Base-by-base conservation (phyloP, 2,329 filamentous ascomycete species). In the Trichophyton verrucosum region DNA sequence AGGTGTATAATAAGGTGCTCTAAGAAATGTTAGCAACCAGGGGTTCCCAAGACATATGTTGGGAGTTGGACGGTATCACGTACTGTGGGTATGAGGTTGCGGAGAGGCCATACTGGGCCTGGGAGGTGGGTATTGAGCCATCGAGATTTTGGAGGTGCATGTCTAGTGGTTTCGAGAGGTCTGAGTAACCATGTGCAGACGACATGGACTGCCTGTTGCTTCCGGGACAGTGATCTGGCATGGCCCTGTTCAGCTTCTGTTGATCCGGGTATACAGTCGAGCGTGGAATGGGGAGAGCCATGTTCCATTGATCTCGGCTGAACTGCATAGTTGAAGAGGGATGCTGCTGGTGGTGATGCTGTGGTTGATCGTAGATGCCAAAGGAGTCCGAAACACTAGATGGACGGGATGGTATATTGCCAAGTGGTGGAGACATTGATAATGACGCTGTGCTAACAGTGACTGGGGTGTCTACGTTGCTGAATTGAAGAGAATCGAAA, bases 271-370 rank as follows among this genome's bases (percentile, higher is more conserved):
- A 53, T 53, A 53, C 49, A 33, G 24, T 30, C 13, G 49, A 53
- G 27, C 49, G 49, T 15, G 49, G 49, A 24, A 53, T 53, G 2
- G 49, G 49, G 6, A 53, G 27, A 53, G 49, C 22, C 49, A 53
- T 53, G 13, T 53, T 30, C 49, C 49, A 53, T 24, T 53, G 49
- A 6, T 53, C 49, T 6, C 49, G 24, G 22, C 49, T 30, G 49
- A 30, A 53, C n/a, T 33, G 49, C 11, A 53, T 24, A 3, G 27
- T 30, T 53, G 49, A 15, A 47, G 22, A 22, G 6, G 42, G 33
- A 57, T 58, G 15, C 30, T 44, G 15, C 30, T 44, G 55, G 13
- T 60, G 61, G 42, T 58, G 51, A 42, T 62, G 57, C 15, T 62
- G 61, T 36, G 60, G n/a, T 13, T 53, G 49, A n/a, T 53, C 55